phyloP scores from a whole-genome alignment of 768 basidiomycete species.

The Pisolithus orientalis region DNA sequence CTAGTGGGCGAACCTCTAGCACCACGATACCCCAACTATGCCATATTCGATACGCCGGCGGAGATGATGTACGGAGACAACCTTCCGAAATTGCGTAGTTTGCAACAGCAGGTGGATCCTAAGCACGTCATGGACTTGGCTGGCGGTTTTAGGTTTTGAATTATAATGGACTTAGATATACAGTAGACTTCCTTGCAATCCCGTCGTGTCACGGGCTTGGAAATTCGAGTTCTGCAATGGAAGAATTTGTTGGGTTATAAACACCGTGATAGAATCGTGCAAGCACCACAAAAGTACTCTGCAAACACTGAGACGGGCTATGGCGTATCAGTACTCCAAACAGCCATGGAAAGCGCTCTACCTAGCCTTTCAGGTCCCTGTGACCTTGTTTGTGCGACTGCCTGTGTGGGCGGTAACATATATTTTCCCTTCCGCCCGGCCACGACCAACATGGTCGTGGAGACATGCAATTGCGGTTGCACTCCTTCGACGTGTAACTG shows the following conservation, averaged over 20 bases:
- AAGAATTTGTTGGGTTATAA: too few relatives aligned
- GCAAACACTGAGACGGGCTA: neutral
- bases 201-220: too few relatives aligned
- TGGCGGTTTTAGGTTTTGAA: conserved; percentile 51
- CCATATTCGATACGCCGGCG: conserved; percentile 42
- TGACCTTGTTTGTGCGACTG: conserved; percentile 36
- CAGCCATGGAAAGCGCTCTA: conserved; percentile 49
- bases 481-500: conserved; percentile 26
- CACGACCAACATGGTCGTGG: conserved; percentile 41
- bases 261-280: too few relatives aligned
- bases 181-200: too few relatives aligned
- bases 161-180: too few relatives aligned
- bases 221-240: too few relatives aligned
- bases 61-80: conserved; percentile 24
- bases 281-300: too few relatives aligned
- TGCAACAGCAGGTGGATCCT: conserved; percentile 48
- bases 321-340: neutral
- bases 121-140: conserved; percentile 52
- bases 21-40: conserved; percentile 51
- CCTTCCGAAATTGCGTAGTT: conserved; percentile 22
- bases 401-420: conserved; percentile 43
- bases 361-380: conserved; percentile 36
- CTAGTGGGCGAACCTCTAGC: conserved; percentile 25
- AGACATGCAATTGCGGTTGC: conserved; percentile 34
- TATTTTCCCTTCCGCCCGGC: conserved; percentile 31